Base-by-base conservation (phyloP, 1,284 basidiomycete genomes). In the Gymnopus androsaceus region DNA sequence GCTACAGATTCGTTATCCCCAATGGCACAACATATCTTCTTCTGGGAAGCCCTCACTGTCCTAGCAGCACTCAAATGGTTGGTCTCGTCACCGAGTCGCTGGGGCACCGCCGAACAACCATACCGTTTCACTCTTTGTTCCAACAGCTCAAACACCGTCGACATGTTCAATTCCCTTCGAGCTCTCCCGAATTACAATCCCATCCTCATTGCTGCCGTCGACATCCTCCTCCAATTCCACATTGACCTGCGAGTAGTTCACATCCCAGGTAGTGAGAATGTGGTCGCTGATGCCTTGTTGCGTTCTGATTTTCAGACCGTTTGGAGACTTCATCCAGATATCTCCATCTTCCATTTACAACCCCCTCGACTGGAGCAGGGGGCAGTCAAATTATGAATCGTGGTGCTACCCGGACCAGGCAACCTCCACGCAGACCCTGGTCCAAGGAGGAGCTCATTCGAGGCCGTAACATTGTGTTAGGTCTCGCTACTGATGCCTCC, bases 391-490 rank as follows among this genome's bases (percentile, higher is more conserved):
- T n/a, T 2, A 38, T 38, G 37, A 38, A n/a, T 17, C 37, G 7
- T 7, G 15, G 15, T 12, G 2, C 12, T 9, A 17, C 4, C 1
- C 1, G 7, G 15, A 7, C 37, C 37, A 38, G 60, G 54, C 65
- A 67, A 36, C 65, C 65, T 3, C 1, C 15, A 11, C 42, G 59
- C 19, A 31, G 25, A 8, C 46, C 64, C 15, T 68, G 66, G 66
- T 12, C 66, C 2, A 12, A 53, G n/a, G 64, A 67, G 14, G 41
- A 47, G 3, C 59, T 70, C n/a, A n/a, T n/a, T n/a, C n/a, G n/a
- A n/a, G n/a, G n/a, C n/a, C n/a, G 5, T 2, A 62, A 0, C 49
- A 52, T 0, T 58, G n/a, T n/a, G n/a, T n/a, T 69, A 8, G 61
- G 64, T 0, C 14, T 51, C 15, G 59, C 67, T 0, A 54, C 67